Percentiles rank a stretch among this genome's conserved stretches.
phyloP scores from a whole-genome alignment of 2,329 filamentous ascomycete species.

The Aspergillus eucalypticola region DNA sequence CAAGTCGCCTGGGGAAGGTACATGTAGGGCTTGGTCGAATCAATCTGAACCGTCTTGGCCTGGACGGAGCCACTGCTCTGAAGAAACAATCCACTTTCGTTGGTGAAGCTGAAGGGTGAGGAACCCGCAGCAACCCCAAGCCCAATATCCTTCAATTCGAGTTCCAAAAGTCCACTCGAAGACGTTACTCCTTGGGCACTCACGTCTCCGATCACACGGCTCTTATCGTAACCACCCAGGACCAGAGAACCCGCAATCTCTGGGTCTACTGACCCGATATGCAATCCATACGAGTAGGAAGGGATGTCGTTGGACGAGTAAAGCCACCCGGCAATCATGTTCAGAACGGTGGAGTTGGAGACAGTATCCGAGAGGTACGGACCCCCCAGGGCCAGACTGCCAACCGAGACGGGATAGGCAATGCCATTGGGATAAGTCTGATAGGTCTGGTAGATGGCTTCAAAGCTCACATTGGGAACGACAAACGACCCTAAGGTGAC shows the following conservation, averaged over 20 bases:
- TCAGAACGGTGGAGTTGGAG: constrained; percentile 9
- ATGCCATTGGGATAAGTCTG: constrained; percentile 25
- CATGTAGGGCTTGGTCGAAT: constrained; percentile 42
- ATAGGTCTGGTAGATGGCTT: constrained; percentile 21
- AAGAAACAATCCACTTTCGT: constrained; percentile 31
- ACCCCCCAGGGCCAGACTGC: constrained; percentile 21
- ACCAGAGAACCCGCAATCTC: constrained; percentile 39
- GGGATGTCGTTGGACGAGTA: constrained; percentile 23
- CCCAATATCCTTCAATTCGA: constrained; percentile 41
- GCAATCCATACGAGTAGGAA: constrained; percentile 47
- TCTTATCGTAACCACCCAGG: constrained; percentile 47
- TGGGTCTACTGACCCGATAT: constrained; percentile 43
- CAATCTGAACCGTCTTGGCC: constrained; percentile 29
- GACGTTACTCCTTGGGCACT: constrained; percentile 19
- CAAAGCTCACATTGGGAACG: constrained; percentile 22
- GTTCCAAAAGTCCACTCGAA: constrained; percentile 16
- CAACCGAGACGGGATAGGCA: constrained; percentile 21
- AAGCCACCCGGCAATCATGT: constrained; percentile 18
- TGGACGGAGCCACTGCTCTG: constrained; percentile 31
- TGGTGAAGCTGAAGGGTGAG: constrained; percentile 41
- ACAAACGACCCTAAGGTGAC: constrained; percentile 5
- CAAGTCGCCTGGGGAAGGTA: constrained; percentile 45
- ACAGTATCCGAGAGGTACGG: constrained; percentile 9
- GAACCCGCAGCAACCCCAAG: constrained; percentile 44
- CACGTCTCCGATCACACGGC: constrained; percentile 37